A percentile compares a stretch with the other conserved stretches of the same genome.
phyloP scores from a whole-genome alignment of 106 monocot species.

The Acanthochlamys bracteata region DNA sequence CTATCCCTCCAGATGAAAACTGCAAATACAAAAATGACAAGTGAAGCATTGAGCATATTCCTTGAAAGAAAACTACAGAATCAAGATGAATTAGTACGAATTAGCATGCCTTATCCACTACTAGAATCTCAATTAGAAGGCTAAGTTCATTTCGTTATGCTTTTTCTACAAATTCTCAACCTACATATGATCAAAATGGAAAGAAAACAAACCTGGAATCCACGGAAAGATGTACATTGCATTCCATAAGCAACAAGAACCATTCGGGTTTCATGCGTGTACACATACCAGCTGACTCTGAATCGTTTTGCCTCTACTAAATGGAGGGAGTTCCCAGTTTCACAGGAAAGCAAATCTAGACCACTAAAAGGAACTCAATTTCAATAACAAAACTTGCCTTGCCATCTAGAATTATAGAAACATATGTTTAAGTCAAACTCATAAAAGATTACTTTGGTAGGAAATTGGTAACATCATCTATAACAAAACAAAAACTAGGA shows the following conservation, averaged over 20 bases:
- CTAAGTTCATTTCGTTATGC: too few relatives aligned
- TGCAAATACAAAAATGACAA: constrained; percentile 21
- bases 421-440: too few relatives aligned
- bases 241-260: constrained; percentile 93
- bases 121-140: too few relatives aligned
- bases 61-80: too few relatives aligned
- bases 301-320: constrained; percentile 74
- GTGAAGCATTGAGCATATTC: too few relatives aligned
- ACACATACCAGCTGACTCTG: constrained; percentile 89
- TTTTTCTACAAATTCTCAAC: neutral
- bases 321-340: constrained; percentile 53
- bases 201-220: constrained; percentile 59
- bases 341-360: constrained; percentile 68
- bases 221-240: constrained; percentile 78
- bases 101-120: too few relatives aligned
- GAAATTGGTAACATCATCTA: too few relatives aligned
- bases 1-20: constrained; percentile 82
- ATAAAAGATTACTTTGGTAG: too few relatives aligned
- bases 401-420: constrained; percentile 54
- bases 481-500: too few relatives aligned
- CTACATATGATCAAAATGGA: neutral
- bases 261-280: constrained; percentile 97
- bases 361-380: constrained; percentile 44
- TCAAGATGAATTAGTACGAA: too few relatives aligned
- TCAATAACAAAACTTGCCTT: constrained; percentile 62